These are phyloP conservation scores for Allium cepa DNA, from an alignment of 106 monocot species.

Conservation along the genomic window DNA sequence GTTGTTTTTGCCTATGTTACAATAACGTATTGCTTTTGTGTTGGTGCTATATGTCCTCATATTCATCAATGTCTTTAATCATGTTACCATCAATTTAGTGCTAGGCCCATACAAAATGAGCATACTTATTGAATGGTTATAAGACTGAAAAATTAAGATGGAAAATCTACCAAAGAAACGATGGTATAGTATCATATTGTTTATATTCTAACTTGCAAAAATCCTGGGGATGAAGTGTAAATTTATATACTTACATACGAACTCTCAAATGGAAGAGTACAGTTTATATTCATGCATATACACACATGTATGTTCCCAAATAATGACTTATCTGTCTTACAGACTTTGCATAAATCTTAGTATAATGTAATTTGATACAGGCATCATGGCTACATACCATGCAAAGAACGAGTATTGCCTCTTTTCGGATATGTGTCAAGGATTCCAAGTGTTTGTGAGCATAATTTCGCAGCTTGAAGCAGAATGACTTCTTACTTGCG, in stretches of 20 bases:
- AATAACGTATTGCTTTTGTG: neutral
- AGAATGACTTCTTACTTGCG: neutral
- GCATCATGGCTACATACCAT: constrained; percentile 90
- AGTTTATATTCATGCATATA: no score
- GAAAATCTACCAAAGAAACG: no score
- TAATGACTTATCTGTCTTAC: no score
- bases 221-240: neutral
- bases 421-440: constrained; percentile 91
- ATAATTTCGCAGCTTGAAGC: constrained; percentile 89
- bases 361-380: constrained; percentile 20
- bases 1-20: neutral
- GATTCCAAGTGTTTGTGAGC: constrained; percentile 81
- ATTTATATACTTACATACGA: no score
- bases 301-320: no score
- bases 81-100: no score
- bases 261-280: no score
- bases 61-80: no score
- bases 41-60: neutral
- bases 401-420: constrained; percentile 94
- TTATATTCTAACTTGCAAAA: neutral
- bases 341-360: neutral
- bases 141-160: no score
- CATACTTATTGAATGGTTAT: no score
- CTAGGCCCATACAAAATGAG: no score
- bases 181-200: no score